Conservation (phyloP, 2,329 filamentous ascomycete species). For the Dichotomopilus funicola region DNA sequence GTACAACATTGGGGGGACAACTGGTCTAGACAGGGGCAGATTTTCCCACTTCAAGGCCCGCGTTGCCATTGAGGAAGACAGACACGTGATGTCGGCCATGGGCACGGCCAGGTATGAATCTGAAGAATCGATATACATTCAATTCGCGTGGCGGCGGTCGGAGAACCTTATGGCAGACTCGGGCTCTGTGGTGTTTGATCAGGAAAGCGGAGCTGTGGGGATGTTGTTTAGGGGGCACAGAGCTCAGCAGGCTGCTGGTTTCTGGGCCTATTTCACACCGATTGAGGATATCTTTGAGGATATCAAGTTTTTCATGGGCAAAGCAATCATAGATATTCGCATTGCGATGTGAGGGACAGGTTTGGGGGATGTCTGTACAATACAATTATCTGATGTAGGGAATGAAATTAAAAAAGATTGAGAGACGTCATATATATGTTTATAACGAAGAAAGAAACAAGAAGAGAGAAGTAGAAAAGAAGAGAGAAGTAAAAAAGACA, state of each 20-base stretch:
- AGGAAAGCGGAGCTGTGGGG: neutral
- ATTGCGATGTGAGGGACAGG: neutral
- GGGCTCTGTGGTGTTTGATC: neutral
- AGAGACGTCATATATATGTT: too few species aligned
- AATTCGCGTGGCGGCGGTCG: too few species aligned
- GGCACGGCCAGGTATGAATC: neutral
- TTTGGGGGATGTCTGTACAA: too few species aligned
- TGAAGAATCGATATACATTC: too few species aligned
- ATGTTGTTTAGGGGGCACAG: neutral
- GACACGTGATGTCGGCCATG: neutral
- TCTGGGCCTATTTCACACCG: neutral
- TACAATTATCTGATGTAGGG: too few species aligned
- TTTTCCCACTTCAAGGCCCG: neutral
- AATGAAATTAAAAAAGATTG: too few species aligned
- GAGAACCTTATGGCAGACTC: neutral
- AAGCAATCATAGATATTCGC: neutral
- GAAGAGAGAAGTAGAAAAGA: too few species aligned
- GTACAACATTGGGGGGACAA: neutral
- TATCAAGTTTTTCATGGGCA: neutral
- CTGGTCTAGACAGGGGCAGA: neutral
- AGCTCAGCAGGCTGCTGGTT: neutral
- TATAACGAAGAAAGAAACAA: too few species aligned
- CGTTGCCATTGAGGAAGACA: neutral
- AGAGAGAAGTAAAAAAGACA: too few species aligned
- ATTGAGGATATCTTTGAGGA: neutral